Base-by-base conservation (phyloP, 2,329 filamentous ascomycete genomes). In the Fusarium fracticaudum region DNA sequence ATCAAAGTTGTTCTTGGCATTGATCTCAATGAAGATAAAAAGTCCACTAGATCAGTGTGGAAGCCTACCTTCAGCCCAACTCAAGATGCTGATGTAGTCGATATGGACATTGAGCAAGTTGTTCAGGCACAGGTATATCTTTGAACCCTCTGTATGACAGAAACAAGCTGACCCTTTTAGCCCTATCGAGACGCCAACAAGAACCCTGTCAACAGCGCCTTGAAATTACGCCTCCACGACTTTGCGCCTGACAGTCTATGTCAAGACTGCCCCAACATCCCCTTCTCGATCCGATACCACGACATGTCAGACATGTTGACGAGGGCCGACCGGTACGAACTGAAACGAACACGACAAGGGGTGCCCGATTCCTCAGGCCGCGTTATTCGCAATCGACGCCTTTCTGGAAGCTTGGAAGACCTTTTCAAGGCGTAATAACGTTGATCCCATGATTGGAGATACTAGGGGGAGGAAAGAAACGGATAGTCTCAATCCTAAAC, bases 31-130 rank as follows among this genome's bases (percentile, higher is more conserved):
- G 0, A 43, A 17, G 1, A 24, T 0, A 43, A 43, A 43, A 22
- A 24, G 8, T 43, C 22, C 14, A 43, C 40, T 2, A 43, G 15
- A 43, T 43, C 40, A n/a, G 22, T 43, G 0, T 43, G 13, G 40
- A 43, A 43, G 8, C 22, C 40, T 5, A 43, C 14, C 13, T 24
- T 24, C 8, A 43, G 4, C 8, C 22, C 13, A 24, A 0, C 2
- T 0, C 40, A 17, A 4, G 1, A 43, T n/a, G 3, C 0, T n/a
- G 3, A 43, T n/a, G 22, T 0, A 0, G 13, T 43, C 3, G 8
- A n/a, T 0, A 43, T 24, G 22, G 41, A 43, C 3, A 24, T 43
- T 11, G 22, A 24, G 14, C 41, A 8, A 43, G 41, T 43, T n/a
- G 8, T 43, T 6, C 40, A 7, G 40, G 2, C 40, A n/a, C 8